These are phyloP conservation scores for Chlorella vulgaris DNA, from an alignment of 139 green algal species.

Conservation along the genomic window DNA sequence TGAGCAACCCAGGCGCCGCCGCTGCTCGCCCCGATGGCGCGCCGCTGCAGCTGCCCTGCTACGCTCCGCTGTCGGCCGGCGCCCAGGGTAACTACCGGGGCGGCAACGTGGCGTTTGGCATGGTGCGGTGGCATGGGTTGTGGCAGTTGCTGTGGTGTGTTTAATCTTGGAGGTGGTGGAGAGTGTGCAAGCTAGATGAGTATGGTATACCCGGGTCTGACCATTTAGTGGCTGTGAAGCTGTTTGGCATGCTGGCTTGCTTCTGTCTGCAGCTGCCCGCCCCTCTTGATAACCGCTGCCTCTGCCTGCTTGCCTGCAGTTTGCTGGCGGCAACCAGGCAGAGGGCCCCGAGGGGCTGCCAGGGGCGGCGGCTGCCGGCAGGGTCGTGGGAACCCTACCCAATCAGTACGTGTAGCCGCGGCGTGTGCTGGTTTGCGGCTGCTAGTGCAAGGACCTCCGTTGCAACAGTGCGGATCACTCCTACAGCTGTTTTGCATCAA, in stretches of 20 bases:
- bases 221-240: background rate
- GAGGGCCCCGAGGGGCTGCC: background rate
- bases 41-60: background rate
- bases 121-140: background rate
- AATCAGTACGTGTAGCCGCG: background rate
- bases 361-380: background rate
- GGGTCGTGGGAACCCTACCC: background rate
- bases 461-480: background rate
- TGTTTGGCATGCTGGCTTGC: background rate
- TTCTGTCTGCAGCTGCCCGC: no score
- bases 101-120: background rate
- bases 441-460: background rate
- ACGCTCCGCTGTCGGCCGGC: background rate
- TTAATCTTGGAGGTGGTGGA: background rate
- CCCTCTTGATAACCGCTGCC: no score
- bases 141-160: background rate
- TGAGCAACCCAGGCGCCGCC: background rate
- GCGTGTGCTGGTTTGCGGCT: background rate
- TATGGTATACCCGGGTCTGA: background rate
- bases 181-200: no score
- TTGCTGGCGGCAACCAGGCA: slow-evolving; percentile 11
- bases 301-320: background rate
- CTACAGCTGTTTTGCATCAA: background rate
- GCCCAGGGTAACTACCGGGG: background rate
- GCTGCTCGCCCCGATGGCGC: background rate